Base-by-base conservation (phyloP, 2,329 filamentous ascomycete species). In the Domatiomyces globalis region DNA sequence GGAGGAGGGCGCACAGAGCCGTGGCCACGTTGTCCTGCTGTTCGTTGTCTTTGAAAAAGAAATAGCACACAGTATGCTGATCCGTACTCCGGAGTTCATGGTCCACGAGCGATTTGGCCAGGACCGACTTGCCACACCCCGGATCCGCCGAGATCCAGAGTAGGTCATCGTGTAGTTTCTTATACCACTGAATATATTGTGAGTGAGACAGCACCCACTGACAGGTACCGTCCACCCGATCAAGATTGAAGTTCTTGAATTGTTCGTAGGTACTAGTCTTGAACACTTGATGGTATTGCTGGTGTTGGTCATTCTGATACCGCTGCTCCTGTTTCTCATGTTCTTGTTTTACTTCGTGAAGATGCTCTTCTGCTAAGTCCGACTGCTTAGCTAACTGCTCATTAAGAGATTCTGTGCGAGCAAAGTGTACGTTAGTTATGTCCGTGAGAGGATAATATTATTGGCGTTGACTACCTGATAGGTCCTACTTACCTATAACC, bases 51-150 rank as follows among this genome's bases (percentile, higher is more conserved):
- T 68, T 69, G 56, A 70, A 71, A 55, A 67, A 70, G 55, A 57
- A 55, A 36, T 63, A 69, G 48, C 63, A 67, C 4, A 64, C 58
- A 1, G 60, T 60, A 20, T 36, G 39, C 27, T 53, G 17, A 15
- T 46, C 49, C 6, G 43, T 49, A 29, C 7, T 51, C 17, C 49
- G 45, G 6, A 68, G 52, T 27, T 62, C 56, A 1, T 62, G 25
- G 46, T 70, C 63, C 8, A 70, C 58, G 0, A 71, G 58, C 2
- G 61, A 64, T 56, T 58, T 63, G 0, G 66, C 54, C 0, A 71
- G 59, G 0, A 70, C 67, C 20, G 67, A 70, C 53, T 70, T 71
- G 5, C 68, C 67, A 52, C 66, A 70, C 25, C 68, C 67, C 17
- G 66, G 67, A 50, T 69, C 66, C 1, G 68, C 68, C 12, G 66